phyloP scores from a whole-genome alignment of 495 filamentous ascomycete genomes.

The Parmelia sp. region DNA sequence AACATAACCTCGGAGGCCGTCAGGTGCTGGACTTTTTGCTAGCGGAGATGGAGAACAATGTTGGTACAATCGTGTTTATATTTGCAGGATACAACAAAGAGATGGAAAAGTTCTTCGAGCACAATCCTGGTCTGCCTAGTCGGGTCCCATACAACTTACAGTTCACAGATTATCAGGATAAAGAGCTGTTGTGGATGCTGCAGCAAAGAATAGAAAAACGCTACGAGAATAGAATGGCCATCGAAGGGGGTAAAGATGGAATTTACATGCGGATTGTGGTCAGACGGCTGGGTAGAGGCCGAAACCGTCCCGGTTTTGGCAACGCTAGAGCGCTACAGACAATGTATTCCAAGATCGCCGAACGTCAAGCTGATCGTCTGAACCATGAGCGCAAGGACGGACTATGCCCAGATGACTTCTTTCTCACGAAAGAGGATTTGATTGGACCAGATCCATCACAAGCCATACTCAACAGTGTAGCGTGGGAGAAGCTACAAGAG shows the following conservation, averaged over 20 bases:
- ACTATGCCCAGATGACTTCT: constrained; percentile 40
- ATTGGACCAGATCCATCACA: constrained; percentile 59
- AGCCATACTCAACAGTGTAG: constrained; percentile 41
- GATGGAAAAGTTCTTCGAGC: constrained; percentile 75
- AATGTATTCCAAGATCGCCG: constrained; percentile 43
- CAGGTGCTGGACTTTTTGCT: constrained; percentile 69
- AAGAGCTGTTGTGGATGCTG: constrained; percentile 55
- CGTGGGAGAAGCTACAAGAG: constrained; percentile 54
- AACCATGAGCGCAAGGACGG: constrained; percentile 32
- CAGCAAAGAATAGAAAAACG: constrained; percentile 40
- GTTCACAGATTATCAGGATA: constrained; percentile 65
- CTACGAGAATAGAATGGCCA: constrained; percentile 49
- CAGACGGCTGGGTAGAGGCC: constrained; percentile 53
- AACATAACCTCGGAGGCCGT: constrained; percentile 42
- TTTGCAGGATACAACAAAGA: constrained; percentile 69
- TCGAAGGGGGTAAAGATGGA: constrained; percentile 54
- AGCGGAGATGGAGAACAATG: constrained; percentile 66
- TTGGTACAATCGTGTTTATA: constrained; percentile 69
- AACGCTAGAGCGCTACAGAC: constrained; percentile 69
- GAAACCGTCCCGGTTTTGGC: constrained; percentile 63
- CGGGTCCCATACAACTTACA: constrained; percentile 60
- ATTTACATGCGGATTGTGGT: constrained; percentile 61
- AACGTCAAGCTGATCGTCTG: constrained; percentile 55
- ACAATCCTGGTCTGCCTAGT: constrained; percentile 69
- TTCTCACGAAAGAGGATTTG: constrained; percentile 54